Conservation (phyloP, 441 rosid species). For the Syzygium malaccense region DNA sequence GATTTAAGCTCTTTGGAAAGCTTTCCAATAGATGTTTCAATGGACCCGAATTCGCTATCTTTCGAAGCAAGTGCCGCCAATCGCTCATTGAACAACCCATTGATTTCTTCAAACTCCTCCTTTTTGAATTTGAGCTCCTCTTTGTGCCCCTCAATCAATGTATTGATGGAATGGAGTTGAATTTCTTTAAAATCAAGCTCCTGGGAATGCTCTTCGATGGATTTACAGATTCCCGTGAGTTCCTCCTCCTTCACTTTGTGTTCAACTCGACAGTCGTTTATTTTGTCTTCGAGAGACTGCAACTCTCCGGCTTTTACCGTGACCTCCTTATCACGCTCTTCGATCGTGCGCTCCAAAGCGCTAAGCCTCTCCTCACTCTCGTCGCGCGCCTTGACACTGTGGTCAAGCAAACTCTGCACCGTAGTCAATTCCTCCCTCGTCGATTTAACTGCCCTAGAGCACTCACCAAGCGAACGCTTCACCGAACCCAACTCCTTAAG, state of each 20-base stretch:
- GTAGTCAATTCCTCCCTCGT: not conserved
- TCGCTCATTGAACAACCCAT: not conserved
- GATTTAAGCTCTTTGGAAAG: not conserved
- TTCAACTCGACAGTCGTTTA: not conserved
- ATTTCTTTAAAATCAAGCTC: not conserved
- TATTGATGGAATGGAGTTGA: not conserved
- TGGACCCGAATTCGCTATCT: not conserved
- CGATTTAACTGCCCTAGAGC: not conserved
- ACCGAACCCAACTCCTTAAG: not conserved
- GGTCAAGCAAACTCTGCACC: not conserved
- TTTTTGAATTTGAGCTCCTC: conserved; percentile 1
- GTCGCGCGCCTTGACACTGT: not conserved
- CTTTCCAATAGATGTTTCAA: not conserved
- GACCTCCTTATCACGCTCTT: not conserved
- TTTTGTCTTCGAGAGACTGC: not conserved
- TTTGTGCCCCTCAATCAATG: conserved; percentile 5
- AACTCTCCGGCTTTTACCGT: not conserved
- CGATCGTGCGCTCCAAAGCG: not conserved
- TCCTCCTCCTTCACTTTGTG: conserved; percentile 1
- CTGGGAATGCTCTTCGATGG: not conserved
- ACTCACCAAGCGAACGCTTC: not conserved
- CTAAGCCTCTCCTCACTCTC: not conserved
- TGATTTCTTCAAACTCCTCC: not conserved
- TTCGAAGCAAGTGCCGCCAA: not conserved
- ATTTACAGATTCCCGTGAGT: not conserved